These are phyloP conservation scores for Cryptomeria japonica DNA, from an alignment of 75 land plant genomes.

Conservation along the genomic window DNA sequence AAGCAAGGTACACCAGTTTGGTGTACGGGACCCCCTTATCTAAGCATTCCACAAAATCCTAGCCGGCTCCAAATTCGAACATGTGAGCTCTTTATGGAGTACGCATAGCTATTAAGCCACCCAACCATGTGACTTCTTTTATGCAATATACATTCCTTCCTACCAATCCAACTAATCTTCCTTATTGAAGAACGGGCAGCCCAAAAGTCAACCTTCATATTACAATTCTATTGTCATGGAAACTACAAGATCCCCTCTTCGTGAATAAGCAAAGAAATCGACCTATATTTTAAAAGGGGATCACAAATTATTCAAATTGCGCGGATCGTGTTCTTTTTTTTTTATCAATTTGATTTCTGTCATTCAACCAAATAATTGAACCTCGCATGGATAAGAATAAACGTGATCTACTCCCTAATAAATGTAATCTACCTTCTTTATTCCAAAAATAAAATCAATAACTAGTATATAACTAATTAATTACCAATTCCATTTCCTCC, in stretches of 20 bases:
- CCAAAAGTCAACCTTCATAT: neutral
- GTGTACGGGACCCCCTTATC: too few species aligned
- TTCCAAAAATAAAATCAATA: neutral
- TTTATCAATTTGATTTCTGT: neutral
- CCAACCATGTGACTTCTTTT: too few species aligned
- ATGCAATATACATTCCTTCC: too few species aligned
- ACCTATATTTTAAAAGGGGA: neutral
- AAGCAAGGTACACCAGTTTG: too few species aligned
- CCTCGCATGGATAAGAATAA: neutral
- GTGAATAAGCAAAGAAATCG: too few species aligned
- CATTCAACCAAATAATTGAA: neutral
- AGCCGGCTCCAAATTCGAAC: too few species aligned
- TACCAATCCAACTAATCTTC: too few species aligned
- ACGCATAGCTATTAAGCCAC: too few species aligned
- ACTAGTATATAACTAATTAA: neutral
- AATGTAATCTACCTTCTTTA: neutral
- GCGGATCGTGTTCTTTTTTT: neutral
- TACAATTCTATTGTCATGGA: neutral
- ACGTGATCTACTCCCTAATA: too few species aligned
- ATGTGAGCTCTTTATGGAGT: too few species aligned
- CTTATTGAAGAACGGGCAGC: neutral
- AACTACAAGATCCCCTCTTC: neutral
- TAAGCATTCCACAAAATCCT: too few species aligned
- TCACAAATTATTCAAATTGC: neutral
- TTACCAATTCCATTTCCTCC: conserved; percentile 13